These are phyloP conservation scores for Bruguiera sexangula DNA, from an alignment of 345 rosid genomes.

Conservation along the genomic window DNA sequence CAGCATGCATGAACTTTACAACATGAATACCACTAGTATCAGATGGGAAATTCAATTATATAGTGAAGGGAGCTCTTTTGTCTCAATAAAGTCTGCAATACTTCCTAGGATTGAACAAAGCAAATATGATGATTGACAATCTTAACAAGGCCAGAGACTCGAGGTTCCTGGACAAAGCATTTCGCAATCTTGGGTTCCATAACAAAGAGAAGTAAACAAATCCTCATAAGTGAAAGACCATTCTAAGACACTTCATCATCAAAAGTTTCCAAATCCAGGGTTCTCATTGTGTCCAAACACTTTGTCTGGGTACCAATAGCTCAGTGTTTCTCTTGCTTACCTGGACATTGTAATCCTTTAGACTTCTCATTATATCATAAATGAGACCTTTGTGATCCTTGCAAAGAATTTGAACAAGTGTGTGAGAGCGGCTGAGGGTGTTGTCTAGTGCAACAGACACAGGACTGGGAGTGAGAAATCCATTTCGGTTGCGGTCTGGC, in stretches of 20 bases:
- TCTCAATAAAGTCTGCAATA: neutral
- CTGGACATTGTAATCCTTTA: conserved; percentile 66
- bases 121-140: neutral
- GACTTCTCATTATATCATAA: conserved; percentile 61
- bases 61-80: neutral
- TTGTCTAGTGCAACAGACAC: conserved; percentile 50
- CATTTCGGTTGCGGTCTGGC: conserved; percentile 28
- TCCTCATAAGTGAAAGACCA: neutral
- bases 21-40: neutral
- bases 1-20: neutral
- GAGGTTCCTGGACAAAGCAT: neutral
- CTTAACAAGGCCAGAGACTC: neutral
- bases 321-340: conserved; percentile 20
- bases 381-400: conserved; percentile 71
- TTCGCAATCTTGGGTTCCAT: neutral
- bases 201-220: neutral
- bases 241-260: neutral
- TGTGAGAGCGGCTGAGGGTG: conserved; percentile 55
- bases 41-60: neutral
- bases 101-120: neutral
- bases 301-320: neutral
- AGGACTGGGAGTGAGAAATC: conserved; percentile 37
- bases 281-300: neutral
- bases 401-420: conserved; percentile 53
- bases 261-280: neutral